Percentiles rank a stretch among this genome's conserved stretches.
Conservation (phyloP, 371 early-diverging fungal genomes). For the Lichtheimia ramosa region DNA sequence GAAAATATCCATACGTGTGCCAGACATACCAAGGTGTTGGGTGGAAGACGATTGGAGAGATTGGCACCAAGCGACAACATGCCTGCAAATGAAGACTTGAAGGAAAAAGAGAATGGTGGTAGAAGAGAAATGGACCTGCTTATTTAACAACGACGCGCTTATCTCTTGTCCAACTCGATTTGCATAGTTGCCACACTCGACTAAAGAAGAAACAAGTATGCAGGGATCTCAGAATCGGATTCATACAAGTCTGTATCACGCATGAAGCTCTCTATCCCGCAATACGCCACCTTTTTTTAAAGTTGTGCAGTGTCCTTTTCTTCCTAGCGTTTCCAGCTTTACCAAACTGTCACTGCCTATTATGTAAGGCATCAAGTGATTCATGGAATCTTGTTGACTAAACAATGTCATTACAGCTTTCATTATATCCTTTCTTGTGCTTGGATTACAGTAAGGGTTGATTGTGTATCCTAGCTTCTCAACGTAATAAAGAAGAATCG, state of each 20-base stretch:
- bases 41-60: constrained; percentile 44
- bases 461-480: too few relatives aligned
- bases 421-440: too few relatives aligned
- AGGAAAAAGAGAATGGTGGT: background rate
- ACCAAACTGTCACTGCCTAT: too few relatives aligned
- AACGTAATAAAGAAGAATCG: too few relatives aligned
- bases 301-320: background rate
- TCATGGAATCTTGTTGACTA: background rate
- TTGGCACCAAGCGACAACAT: too few relatives aligned
- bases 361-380: background rate
- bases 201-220: too few relatives aligned
- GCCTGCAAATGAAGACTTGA: too few relatives aligned
- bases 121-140: background rate
- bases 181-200: background rate
- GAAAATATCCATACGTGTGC: background rate
- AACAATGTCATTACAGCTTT: background rate
- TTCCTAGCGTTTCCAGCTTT: background rate
- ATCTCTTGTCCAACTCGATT: background rate
- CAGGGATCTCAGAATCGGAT: too few relatives aligned
- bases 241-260: background rate
- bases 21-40: constrained; percentile 58
- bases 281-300: too few relatives aligned
- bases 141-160: background rate
- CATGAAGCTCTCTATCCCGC: too few relatives aligned
- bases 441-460: too few relatives aligned